Base-by-base conservation (phyloP, 2,329 filamentous ascomycete species). In the Zarea fungicola region DNA sequence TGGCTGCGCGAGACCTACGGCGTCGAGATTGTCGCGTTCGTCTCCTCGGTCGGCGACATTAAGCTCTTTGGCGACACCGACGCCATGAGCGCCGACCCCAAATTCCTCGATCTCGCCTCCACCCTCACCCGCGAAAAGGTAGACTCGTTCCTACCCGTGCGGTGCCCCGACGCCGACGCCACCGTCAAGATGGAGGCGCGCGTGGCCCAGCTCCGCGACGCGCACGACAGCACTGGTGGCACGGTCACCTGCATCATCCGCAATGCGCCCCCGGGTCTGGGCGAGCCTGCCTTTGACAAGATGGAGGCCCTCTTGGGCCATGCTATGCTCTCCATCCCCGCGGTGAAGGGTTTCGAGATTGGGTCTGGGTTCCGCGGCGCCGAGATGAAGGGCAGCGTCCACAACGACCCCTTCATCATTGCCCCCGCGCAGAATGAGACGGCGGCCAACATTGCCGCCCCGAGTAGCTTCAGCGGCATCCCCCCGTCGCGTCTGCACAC, bases 231-330 rank as follows among this genome's bases (percentile, higher is more conserved):
- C 71, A 96, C 95, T 57, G 93, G 93, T 51, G 93, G 93, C 53
- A 95, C 89, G 11, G 90, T 97, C 16, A 96, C 90, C 39, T 97
- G 92, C 60, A 87, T 97, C 32, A 90, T 97, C 62, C 81, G 87
- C 55, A 92, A 95, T 62, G 81, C 83, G 7, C 93, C 92, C 23
- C 79, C 81, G 34, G 92, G 92, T 0, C 78, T 97, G 3, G 93
- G 93, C 52, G 93, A 97, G 76, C 93, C 92, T 1, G 87, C 83
- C 68, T 97, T 99, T 67, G 89, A 95, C 69, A 97, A 97, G 75
- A 77, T 97, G 37, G 91, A 99, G 74, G 93, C 93, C 7, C 81
- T 80, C 64, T 82, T 99, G 40, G 91, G 83, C 22, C 92, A 97
- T 63, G 93, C 88, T 42, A 97, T 99, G 88, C 79, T 97, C 55